Evolutionary conservation across 2,329 filamentous ascomycete genomes (phyloP).

Genomic region (Neofusicoccum ribis): DNA sequence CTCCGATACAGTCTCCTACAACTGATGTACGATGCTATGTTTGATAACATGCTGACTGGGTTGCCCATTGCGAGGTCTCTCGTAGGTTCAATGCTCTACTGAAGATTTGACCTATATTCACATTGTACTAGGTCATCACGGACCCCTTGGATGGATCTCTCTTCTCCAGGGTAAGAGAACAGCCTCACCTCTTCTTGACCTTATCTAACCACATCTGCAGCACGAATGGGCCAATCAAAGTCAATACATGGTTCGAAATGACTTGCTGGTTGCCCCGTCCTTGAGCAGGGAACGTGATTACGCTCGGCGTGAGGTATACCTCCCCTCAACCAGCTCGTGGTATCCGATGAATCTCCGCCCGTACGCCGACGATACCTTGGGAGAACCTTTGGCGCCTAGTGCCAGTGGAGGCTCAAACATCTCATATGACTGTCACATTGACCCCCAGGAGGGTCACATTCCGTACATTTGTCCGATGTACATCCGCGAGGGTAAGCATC

Average conservation of each 20-base stretch:
- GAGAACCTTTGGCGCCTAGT: not conserved
- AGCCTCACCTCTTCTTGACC: too few relatives aligned
- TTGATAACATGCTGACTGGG: slow-evolving; percentile 40
- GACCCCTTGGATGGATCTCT: slow-evolving; percentile 32
- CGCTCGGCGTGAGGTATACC: slow-evolving; percentile 32
- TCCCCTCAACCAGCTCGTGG: slow-evolving; percentile 37
- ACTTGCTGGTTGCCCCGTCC: slow-evolving; percentile 36
- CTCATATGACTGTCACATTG: slow-evolving; percentile 34
- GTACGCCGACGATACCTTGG: slow-evolving; percentile 17
- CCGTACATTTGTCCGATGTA: slow-evolving; percentile 37
- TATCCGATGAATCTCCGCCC: slow-evolving; percentile 37
- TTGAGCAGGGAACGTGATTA: slow-evolving; percentile 22
- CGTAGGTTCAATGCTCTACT: slow-evolving; percentile 21
- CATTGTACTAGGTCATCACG: slow-evolving; percentile 26
- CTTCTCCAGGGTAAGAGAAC: slow-evolving; percentile 22
- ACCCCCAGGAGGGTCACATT: slow-evolving; percentile 28
- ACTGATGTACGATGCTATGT: slow-evolving; percentile 43
- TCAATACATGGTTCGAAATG: slow-evolving; percentile 37
- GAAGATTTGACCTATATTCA: not conserved
- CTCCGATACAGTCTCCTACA: slow-evolving; percentile 42
- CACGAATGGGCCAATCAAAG: slow-evolving; percentile 23
- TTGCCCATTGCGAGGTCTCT: slow-evolving; percentile 42
- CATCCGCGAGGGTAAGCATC: slow-evolving; percentile 34
- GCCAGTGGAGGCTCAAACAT: slow-evolving; percentile 31
- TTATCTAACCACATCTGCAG: not conserved